Conservation (phyloP, 495 filamentous ascomycete genomes). For the Podospora sp. region DNA sequence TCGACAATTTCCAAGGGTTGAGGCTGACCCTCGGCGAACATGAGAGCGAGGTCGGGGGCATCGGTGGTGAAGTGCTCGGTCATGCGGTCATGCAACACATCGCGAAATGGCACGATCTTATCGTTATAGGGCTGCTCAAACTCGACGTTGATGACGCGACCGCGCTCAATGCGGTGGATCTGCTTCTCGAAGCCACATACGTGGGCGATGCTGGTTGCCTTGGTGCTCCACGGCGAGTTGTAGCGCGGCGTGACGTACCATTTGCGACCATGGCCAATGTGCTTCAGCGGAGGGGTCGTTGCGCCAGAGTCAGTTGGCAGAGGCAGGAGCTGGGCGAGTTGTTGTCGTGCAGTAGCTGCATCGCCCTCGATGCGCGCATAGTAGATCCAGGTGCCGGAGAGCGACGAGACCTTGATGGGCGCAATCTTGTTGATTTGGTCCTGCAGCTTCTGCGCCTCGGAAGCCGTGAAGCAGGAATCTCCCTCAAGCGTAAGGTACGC, state of each 20-base stretch:
- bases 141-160: slow-evolving; percentile 68
- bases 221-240: slow-evolving; percentile 95
- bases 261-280: slow-evolving; percentile 40
- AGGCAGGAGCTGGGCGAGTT: slow-evolving; percentile 48
- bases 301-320: slow-evolving; percentile 24
- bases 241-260: slow-evolving; percentile 80
- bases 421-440: slow-evolving; percentile 49
- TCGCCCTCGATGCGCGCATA: slow-evolving; percentile 49
- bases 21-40: slow-evolving; percentile 79
- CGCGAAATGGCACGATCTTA: slow-evolving; percentile 61
- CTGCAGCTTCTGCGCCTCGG: slow-evolving; percentile 53
- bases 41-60: slow-evolving; percentile 66
- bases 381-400: slow-evolving; percentile 56
- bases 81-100: slow-evolving; percentile 89
- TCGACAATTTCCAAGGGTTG: slow-evolving; percentile 71
- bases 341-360: slow-evolving; percentile 34
- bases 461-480: slow-evolving; percentile 53
- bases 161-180: slow-evolving; percentile 85
- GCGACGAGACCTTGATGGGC: slow-evolving; percentile 42
- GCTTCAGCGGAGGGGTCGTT: slow-evolving; percentile 26
- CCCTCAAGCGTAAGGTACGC: slow-evolving; percentile 44
- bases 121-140: slow-evolving; percentile 54
- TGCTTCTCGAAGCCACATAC: slow-evolving; percentile 79
- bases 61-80: slow-evolving; percentile 72
- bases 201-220: slow-evolving; percentile 89